Base-by-base conservation (phyloP, 2,329 filamentous ascomycete species). In the Trichoderma endophyticum region DNA sequence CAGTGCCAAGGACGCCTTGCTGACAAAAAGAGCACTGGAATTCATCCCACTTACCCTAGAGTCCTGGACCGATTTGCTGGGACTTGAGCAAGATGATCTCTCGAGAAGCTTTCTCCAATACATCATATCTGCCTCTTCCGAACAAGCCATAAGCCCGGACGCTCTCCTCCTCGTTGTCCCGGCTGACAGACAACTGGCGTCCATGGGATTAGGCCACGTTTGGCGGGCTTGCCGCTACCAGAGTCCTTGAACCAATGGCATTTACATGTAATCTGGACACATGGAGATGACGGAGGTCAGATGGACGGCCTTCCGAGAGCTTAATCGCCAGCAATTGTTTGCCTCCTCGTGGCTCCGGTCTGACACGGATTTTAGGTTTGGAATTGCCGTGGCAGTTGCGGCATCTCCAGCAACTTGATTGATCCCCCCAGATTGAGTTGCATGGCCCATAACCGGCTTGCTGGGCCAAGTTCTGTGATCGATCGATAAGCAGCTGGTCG, bases 351-450 rank as follows among this genome's bases (percentile, higher is more conserved):
- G 51, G 32, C 66, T 43, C 39, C 39, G 57, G 57, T 70, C 66
- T 70, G 66, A 70, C 56, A 57, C 66, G 66, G 66, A 70, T 70
- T 70, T 70, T 70, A 70, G 66, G 14, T 11, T 36, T 36, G 12
- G 26, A 57, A 28, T 56, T 56, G 21, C 54, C 34, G 18, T 30
- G n/a, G 62, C 26, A 24, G 39, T 12, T 6, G 32, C n/a, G 34
- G 63, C 48, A 51, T 12, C 30, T 51, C n/a, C 14, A 54, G 26
- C 32, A 21, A 43, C 54, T 39, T 36, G 34, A 21, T 48, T 39
- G 39, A 26, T 34, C 28, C 15, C 66, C 66, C 51, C 64, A 67
- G 64, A 67, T 67, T 57, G 48, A 39, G 64, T 28, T 70, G 66
- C 34, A 61, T 61, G 21, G 26, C 28, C 28, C 28, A 69, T 36